Base-by-base conservation (phyloP, 176 grass and related monocot genomes). In the Hyparrhenia diplandra region DNA sequence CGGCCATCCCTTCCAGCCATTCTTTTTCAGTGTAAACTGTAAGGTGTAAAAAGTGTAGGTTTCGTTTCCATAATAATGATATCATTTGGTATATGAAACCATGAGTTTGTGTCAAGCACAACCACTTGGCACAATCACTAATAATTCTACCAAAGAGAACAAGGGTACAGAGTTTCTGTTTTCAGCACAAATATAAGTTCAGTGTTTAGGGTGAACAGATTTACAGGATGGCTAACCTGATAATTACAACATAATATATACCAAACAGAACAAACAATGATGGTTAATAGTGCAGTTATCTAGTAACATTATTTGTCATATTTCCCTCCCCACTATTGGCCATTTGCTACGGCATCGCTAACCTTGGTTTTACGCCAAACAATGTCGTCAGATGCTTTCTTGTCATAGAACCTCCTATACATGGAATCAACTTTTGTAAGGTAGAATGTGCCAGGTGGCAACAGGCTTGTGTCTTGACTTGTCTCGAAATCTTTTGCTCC, bases 401-500 rank as follows among this genome's bases (percentile, higher is more conserved):
- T 87, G 43, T 86, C 67, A 32, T 94, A 94, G 68, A 86, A 94
- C 61, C 92, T 92, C 55, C 94, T 78, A 69, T 92, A 97, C 94
- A 97, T 88, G 20, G 80, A 79, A 74, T 97, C 95, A 5, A 97
- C 89, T 61, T 92, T 90, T n/a, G 90, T 87, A 55, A 97, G 90
- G 34, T 87, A 97, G 65, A 90, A 94, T 54, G 95, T 89, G 78
- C 85, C 95, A 83, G 83, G 70, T 80, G 85, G 77, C 73, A 94
- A 30, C 71, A 97, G 75, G 42, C 86, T 90, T 40, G 81, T 92
- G 30, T 94, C 88, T 57, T 79, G 63, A 73, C 43, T 92, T 85
- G 88, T 94, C 75, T 85, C 83, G 64, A 97, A 97, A 78, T 94
- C 92, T 69, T 94, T 91, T 45, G 76, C 94, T 67, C 92, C 88